phyloP scores from a whole-genome alignment of 805 yeast species.

The Wickerhamiella nectarea region DNA sequence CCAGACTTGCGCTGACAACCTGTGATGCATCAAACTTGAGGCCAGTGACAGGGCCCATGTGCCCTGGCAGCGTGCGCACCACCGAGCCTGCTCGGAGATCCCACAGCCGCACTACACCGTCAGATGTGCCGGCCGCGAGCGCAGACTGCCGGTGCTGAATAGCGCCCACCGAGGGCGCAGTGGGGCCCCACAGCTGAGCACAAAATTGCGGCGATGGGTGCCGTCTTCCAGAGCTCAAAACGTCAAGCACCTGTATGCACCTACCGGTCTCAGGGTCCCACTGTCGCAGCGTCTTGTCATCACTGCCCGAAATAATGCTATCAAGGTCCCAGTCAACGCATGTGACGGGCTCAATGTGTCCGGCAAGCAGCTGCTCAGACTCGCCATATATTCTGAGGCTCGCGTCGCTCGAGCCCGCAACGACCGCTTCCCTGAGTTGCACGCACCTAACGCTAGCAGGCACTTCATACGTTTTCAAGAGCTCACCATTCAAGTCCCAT shows the following conservation, averaged over 20 bases:
- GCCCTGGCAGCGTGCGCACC: constrained; percentile 36
- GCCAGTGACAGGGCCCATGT: constrained; percentile 53
- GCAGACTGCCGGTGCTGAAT: constrained; percentile 65
- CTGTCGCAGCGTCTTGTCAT: constrained; percentile 57
- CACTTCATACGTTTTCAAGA: constrained; percentile 21
- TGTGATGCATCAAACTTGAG: constrained; percentile 56
- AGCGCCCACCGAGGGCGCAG: constrained; percentile 39
- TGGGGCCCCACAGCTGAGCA: constrained; percentile 4
- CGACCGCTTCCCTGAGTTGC: constrained; percentile 39
- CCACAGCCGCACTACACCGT: constrained; percentile 65
- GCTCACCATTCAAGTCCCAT: constrained; percentile 59
- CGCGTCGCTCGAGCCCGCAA: constrained; percentile 52
- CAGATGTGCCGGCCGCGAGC: constrained; percentile 64
- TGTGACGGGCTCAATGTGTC: constrained; percentile 55
- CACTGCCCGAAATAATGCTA: constrained; percentile 53
- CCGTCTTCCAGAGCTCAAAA: constrained; percentile 41
- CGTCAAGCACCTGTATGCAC: constrained; percentile 58
- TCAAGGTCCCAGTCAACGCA: constrained; percentile 29
- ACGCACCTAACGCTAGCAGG: constrained; percentile 43
- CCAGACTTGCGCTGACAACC: constrained; percentile 49
- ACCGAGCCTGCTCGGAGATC: constrained; percentile 54
- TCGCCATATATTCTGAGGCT: constrained; percentile 49
- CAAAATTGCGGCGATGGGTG: constrained; percentile 3
- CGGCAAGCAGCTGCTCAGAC: constrained; percentile 18
- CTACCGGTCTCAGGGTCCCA: constrained; percentile 60